Base-by-base conservation (phyloP, 2,329 filamentous ascomycete genomes). In the Diaporthe humulicola region DNA sequence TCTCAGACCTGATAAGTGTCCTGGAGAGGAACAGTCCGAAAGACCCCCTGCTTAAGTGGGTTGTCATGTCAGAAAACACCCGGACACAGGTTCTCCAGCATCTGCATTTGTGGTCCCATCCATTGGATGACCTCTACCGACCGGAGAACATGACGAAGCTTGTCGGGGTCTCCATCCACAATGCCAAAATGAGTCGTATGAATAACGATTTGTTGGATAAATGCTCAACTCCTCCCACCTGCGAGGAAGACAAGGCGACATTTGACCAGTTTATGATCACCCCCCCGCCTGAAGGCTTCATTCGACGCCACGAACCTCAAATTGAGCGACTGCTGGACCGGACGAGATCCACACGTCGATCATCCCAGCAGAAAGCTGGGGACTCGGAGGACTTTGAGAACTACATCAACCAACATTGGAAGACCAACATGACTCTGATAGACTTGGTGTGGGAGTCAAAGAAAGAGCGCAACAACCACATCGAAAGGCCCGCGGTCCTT, bases 301-400 rank as follows among this genome's bases (percentile, higher is more conserved):
- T 38, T 5, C 30, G 22, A 14, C 56, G 19, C 15, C 56, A 38
- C 22, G 56, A 58, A 22, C 56, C 56, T 15, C 30, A 38, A 10
- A 25, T 58, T 25, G 56, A 48, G 70, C 80, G 33, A 40, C 58
- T 10, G 2, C 60, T 45, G 12, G 25, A 28, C 36, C 28, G 3
- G 25, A 22, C 3, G 60, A 22, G 25, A 15, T 64, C 38, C 14
- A 14, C 38, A n/a, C 10, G 8, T 4, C 14, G 17, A 28, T 30
- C 15, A 1, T 12, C 38, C 4, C 25, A 19, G 25, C 6, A 30
- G 36, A 33, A 28, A 12, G 38, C 40, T 12, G 2, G 17, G 10
- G 22, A 22, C 38, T 15, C 28, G 10, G 30, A 8, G 7, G 30
- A 17, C 5, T 3, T 64, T 22, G 60, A 48, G 25, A 15, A 30